Evolutionary conservation across 768 basidiomycete species (phyloP).

Genomic region (Lactarius quietus): DNA sequence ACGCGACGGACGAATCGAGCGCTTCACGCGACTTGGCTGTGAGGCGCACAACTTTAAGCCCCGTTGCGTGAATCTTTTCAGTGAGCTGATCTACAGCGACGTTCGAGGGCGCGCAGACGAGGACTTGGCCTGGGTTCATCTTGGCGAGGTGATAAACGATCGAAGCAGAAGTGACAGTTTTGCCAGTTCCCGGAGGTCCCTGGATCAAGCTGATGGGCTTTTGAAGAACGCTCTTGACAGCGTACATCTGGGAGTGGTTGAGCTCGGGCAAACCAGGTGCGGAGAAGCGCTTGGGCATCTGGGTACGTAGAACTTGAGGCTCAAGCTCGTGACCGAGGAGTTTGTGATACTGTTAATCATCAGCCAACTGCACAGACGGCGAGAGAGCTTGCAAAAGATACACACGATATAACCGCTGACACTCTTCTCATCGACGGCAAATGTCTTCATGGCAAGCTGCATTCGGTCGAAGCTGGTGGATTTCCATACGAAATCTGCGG

Average conservation of each 20-base stretch:
- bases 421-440: slow-evolving; percentile 98
- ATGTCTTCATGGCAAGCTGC: slow-evolving; percentile 99
- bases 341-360: slow-evolving; percentile 80
- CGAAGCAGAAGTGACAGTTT: slow-evolving; percentile 98
- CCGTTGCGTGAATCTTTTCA: slow-evolving; percentile 99
- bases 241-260: slow-evolving; percentile 99
- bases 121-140: slow-evolving; percentile 99
- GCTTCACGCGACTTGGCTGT: slow-evolving; percentile 99
- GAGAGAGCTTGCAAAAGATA: slow-evolving; percentile 13
- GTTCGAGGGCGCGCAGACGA: slow-evolving; percentile 98
- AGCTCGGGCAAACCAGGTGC: slow-evolving; percentile 97
- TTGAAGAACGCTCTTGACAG: slow-evolving; percentile 97
- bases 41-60: slow-evolving; percentile 94
- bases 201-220: slow-evolving; percentile 98
- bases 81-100: slow-evolving; percentile 99
- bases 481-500: slow-evolving; percentile 99
- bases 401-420: slow-evolving; percentile 97
- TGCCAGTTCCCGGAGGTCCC: slow-evolving; percentile 97
- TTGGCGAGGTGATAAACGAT: slow-evolving; percentile 98
- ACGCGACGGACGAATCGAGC: slow-evolving; percentile 90
- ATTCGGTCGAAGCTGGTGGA: slow-evolving; percentile 99
- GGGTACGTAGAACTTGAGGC: slow-evolving; percentile 83
- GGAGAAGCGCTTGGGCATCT: slow-evolving; percentile 97
- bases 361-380: slow-evolving; percentile 1
- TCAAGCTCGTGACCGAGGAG: slow-evolving; percentile 96